Evolutionary conservation across 495 filamentous ascomycete species (phyloP).

Genomic region (Podospora pseudoanserina): DNA sequence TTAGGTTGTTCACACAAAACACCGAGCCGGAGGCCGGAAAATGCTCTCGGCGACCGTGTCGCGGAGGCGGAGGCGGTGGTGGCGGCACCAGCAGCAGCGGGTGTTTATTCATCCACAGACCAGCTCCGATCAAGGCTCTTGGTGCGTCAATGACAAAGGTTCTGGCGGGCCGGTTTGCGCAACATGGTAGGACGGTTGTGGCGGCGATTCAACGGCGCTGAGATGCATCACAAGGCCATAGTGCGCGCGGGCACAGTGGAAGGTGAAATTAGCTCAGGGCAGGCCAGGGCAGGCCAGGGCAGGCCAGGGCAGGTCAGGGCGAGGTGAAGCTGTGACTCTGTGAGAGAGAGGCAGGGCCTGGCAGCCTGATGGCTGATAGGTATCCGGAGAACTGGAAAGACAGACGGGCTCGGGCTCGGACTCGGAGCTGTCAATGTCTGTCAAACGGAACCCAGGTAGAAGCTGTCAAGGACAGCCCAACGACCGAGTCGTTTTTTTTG

Average conservation of each 20-base stretch:
- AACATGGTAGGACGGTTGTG: constrained; percentile 29
- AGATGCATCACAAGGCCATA: constrained; percentile 38
- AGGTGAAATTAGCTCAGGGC: constrained; percentile 12
- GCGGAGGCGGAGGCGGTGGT: constrained; percentile 7
- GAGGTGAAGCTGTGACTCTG: neutral
- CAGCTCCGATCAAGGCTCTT: constrained; percentile 20
- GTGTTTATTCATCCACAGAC: constrained; percentile 26
- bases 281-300: neutral
- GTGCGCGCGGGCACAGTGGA: constrained; percentile 16
- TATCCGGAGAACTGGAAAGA: neutral
- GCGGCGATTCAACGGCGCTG: constrained; percentile 21
- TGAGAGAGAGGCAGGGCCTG: neutral
- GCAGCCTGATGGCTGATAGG: no score
- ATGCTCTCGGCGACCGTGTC: neutral
- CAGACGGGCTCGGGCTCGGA: neutral
- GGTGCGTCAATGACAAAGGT: constrained; percentile 31
- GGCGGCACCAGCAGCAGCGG: constrained; percentile 13
- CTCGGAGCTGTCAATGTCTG: neutral
- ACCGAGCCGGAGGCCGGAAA: neutral
- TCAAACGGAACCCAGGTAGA: neutral
- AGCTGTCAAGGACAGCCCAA: constrained; percentile 7
- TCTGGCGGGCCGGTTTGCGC: constrained; percentile 25
- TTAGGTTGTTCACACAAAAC: neutral
- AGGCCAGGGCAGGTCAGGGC: neutral
- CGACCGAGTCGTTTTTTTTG: constrained; percentile 17